phyloP scores from a whole-genome alignment of 805 yeast genomes.

The Barnettozyma wickerhamii region DNA sequence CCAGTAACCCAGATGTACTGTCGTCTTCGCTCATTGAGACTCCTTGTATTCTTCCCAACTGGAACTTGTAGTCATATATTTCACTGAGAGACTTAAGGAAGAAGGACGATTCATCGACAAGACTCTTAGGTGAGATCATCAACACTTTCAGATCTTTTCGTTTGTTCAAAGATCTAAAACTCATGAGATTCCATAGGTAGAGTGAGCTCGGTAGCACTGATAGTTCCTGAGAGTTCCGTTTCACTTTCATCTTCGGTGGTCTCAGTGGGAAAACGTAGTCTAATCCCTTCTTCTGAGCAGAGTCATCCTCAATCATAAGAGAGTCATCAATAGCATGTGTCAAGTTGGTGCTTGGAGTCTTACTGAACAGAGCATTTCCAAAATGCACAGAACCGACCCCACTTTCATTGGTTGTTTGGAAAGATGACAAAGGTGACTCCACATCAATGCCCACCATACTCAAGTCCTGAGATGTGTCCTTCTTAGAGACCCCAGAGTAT shows the following conservation, averaged over 20 bases:
- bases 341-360: not conserved
- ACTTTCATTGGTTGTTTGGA: conserved; percentile 3
- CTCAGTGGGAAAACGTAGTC: conserved; percentile 30
- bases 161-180: conserved; percentile 48
- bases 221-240: conserved; percentile 34
- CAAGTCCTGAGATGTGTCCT: not conserved
- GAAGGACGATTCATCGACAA: conserved; percentile 25
- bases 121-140: conserved; percentile 34
- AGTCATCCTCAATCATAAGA: not conserved
- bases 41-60: conserved; percentile 39
- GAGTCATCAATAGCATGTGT: not conserved
- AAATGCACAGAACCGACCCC: too few species aligned
- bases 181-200: conserved; percentile 52
- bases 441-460: conserved; percentile 5
- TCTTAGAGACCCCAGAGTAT: conserved; percentile 11
- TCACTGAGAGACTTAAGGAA: conserved; percentile 40
- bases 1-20: conserved; percentile 11
- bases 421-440: conserved; percentile 20
- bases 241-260: conserved; percentile 32
- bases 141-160: conserved; percentile 50
- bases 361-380: not conserved
- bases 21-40: conserved; percentile 26
- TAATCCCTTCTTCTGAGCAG: not conserved
- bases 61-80: conserved; percentile 40
- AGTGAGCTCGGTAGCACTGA: conserved; percentile 46